A percentile compares a stretch with the other conserved stretches of the same genome.
phyloP scores from a whole-genome alignment of 768 basidiomycete genomes.

The Rhodosporidiobolus sp. region DNA sequence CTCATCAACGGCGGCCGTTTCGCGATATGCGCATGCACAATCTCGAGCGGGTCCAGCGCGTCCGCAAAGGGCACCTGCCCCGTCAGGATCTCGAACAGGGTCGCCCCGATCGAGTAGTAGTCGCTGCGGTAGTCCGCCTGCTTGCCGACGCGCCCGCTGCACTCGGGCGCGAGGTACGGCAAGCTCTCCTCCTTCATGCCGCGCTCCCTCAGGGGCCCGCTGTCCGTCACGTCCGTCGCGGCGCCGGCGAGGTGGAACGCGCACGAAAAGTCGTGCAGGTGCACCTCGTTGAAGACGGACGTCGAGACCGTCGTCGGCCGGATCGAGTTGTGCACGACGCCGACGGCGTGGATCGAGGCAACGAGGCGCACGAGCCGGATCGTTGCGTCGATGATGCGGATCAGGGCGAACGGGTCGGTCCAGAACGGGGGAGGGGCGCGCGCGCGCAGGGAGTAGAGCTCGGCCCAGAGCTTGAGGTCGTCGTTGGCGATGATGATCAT shows the following conservation, averaged over 20 bases:
- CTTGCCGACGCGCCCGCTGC: conserved; percentile 20
- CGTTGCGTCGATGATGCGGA: conserved; percentile 12
- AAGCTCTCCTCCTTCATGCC: conserved; percentile 38
- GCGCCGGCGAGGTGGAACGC: conserved; percentile 6
- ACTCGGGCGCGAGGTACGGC: conserved; percentile 37
- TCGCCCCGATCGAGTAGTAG: conserved; percentile 32
- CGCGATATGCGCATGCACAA: conserved; percentile 35
- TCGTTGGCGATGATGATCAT: conserved; percentile 32
- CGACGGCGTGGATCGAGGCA: conserved; percentile 24
- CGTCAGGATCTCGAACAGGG: conserved; percentile 31
- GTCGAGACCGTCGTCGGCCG: conserved; percentile 31
- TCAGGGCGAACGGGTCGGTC: conserved; percentile 11
- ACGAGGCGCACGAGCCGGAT: conserved; percentile 28
- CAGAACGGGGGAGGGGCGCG: conserved; percentile 12
- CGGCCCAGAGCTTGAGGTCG: conserved; percentile 18
- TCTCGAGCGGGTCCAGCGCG: conserved; percentile 27
- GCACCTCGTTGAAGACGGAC: conserved; percentile 21
- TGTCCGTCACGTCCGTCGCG: not conserved
- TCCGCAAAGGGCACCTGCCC: conserved; percentile 27
- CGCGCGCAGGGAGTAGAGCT: not conserved
- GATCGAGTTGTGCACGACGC: conserved; percentile 36
- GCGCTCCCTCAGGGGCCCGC: conserved; percentile 22
- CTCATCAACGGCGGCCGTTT: conserved; percentile 12
- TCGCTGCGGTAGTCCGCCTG: conserved; percentile 19
- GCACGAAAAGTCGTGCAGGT: conserved; percentile 39